Evolutionary conservation across 495 filamentous ascomycete genomes (phyloP), one percentile per base, ranked within the genome.

Genomic region (Podospora didyma): DNA sequence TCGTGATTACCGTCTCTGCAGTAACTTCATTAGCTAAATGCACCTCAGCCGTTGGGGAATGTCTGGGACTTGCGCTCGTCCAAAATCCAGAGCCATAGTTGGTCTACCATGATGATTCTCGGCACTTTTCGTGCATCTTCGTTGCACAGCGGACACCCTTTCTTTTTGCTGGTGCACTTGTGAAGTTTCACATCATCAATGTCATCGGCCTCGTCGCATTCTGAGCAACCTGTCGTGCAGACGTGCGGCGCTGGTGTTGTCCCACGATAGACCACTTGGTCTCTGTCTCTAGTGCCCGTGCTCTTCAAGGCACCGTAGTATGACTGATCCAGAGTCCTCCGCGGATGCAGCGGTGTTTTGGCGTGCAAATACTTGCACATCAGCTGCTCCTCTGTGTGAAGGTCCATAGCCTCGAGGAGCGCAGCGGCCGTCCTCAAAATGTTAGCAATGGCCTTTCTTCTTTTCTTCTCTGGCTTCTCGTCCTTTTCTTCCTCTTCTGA

Each of bases 51-150:
- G 4, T 31, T 9, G 26, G 26, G 3, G 26, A 9, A 31, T 9
- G 3, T 9, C 4, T 3, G 4, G 4, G 26, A 57, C 64, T 45
- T 44, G 60, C 62, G 59, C 48, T 62, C 75, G 12, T 84, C 83
- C 7, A 88, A 61, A 34, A 86, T 73, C 82, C 83, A 88, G 70
- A 87, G 75, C 83, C 84, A 88, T 7, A 88, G 67, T 56, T 87
- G 84, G 59, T 87, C 85, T 6, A 88, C 85, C 84, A 86, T 87
- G 64, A 87, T 80, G 17, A 87, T 73, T 54, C 85, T 82, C 0
- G 81, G 78, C 22, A 83, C 79, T 19, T 73, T 71, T 10, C 59
- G 62, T 4, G 73, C 66, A 4, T 73, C 64, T 44, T 67, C 57
- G 2, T 48, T 57, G 54, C 62, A 67, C 47, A 64, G 56, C 28